Conservation (phyloP, 164 flowering plant genomes). For the Annona squamosa region DNA sequence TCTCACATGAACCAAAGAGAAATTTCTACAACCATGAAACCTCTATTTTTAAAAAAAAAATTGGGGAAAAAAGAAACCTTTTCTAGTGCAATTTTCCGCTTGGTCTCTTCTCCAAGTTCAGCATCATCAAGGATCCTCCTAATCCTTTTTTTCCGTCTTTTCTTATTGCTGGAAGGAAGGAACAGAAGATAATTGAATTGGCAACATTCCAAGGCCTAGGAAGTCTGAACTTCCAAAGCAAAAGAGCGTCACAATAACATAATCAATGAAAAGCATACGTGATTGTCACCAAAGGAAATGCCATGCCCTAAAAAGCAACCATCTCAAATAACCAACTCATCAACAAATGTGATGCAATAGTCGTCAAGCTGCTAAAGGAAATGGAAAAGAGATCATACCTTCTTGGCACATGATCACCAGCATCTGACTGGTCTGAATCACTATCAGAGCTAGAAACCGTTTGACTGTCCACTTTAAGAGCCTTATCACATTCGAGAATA, state of each 20-base stretch:
- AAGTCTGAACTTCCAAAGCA: not conserved
- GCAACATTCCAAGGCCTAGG: not conserved
- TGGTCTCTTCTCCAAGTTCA: conserved; percentile 95
- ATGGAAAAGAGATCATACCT: conserved; percentile 34
- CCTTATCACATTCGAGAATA: conserved; percentile 43
- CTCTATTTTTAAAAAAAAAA: not conserved
- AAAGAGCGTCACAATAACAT: not conserved
- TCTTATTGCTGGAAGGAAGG: conserved; percentile 37
- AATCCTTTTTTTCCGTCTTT: conserved; percentile 58
- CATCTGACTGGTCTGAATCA: conserved; percentile 56
- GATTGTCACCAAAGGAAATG: not conserved
- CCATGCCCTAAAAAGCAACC: not conserved
- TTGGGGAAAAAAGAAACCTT: conserved; percentile 43
- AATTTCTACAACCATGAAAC: not conserved
- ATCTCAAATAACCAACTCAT: too few species aligned
- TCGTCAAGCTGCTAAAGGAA: not conserved
- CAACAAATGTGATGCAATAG: too few species aligned
- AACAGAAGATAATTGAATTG: not conserved
- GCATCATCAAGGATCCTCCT: conserved; percentile 88
- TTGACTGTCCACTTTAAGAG: conserved; percentile 27
- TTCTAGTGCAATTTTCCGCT: conserved; percentile 89
- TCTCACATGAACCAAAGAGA: conserved; percentile 7
- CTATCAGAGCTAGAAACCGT: conserved; percentile 60
- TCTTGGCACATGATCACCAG: conserved; percentile 24
- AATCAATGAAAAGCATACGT: not conserved